Conservation (phyloP, 768 basidiomycete species). For the Piloderma croceum region DNA sequence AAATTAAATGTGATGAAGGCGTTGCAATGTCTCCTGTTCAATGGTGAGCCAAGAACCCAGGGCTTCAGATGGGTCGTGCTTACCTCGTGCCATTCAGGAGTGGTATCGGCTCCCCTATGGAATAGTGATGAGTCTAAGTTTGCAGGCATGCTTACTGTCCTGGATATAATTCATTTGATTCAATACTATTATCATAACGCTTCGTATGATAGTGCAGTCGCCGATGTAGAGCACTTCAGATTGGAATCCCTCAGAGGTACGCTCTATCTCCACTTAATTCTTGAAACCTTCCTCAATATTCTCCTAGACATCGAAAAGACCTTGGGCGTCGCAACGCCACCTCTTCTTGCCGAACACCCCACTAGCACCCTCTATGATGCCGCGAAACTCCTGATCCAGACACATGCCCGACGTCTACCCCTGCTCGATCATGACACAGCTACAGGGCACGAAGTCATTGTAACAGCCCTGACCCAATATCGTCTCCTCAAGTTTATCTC, state of each 20-base stretch:
- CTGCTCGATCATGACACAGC: conserved; percentile 90
- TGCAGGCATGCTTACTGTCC: conserved; percentile 98
- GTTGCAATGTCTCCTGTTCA: conserved; percentile 76
- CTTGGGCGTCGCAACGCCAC: conserved; percentile 88
- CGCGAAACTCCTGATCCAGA: conserved; percentile 83
- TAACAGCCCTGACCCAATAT: conserved; percentile 95
- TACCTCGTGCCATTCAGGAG: conserved; percentile 48
- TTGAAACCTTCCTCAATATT: conserved; percentile 2
- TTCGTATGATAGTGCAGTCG: conserved; percentile 75
- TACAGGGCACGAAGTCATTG: conserved; percentile 92
- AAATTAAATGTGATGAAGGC: conserved; percentile 96
- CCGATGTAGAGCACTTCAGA: conserved; percentile 89
- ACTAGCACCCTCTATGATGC: conserved; percentile 85
- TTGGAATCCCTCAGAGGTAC: conserved; percentile 84
- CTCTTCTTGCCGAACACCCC: conserved; percentile 85
- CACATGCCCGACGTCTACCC: conserved; percentile 91
- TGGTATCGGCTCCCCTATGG: conserved; percentile 97
- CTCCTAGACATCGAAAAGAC: conserved; percentile 84
- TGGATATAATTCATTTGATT: conserved; percentile 98
- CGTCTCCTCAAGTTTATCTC: conserved; percentile 97
- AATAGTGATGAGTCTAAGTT: conserved; percentile 91
- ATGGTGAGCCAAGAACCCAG: conserved; percentile 49
- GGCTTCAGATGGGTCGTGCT: too few species aligned
- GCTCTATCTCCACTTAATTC: too few species aligned
- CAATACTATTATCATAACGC: conserved; percentile 93